These are phyloP conservation scores for Mortierella polycephala DNA, from an alignment of 371 early-diverging fungal species.

Conservation along the genomic window DNA sequence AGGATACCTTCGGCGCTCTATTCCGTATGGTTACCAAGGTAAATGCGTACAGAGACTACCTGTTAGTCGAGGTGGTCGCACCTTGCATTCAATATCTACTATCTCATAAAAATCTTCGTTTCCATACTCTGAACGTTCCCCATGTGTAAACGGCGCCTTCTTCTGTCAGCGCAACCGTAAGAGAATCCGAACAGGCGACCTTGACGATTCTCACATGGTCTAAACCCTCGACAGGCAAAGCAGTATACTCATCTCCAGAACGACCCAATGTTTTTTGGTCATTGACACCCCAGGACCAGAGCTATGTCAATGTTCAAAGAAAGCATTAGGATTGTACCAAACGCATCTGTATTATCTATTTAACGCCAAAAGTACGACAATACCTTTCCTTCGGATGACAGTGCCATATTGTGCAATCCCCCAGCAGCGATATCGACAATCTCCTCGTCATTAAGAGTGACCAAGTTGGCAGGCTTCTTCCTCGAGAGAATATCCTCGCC, in stretches of 20 bases:
- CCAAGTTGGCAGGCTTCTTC: constrained; percentile 79
- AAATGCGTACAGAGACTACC: too few species aligned
- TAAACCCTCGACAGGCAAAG: constrained; percentile 67
- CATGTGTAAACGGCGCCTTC: constrained; percentile 92
- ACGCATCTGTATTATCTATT: neutral
- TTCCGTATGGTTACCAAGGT: too few species aligned
- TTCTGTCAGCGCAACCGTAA: constrained; percentile 90
- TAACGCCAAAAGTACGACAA: neutral
- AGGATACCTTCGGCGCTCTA: constrained; percentile 73
- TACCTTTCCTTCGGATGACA: constrained; percentile 79
- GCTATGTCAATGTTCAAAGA: constrained; percentile 34
- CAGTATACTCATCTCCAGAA: constrained; percentile 74
- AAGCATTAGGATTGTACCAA: neutral
- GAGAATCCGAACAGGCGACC: constrained; percentile 95
- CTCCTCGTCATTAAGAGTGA: constrained; percentile 68
- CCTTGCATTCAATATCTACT: neutral
- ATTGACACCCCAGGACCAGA: constrained; percentile 98
- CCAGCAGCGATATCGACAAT: constrained; percentile 89
- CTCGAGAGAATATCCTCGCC: constrained; percentile 82
- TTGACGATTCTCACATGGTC: constrained; percentile 82
- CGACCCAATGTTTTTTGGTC: constrained; percentile 97
- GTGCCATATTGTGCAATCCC: constrained; percentile 88
- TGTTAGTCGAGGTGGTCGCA: neutral
- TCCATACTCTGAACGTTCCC: constrained; percentile 92
- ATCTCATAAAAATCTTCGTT: neutral